Base-by-base conservation (phyloP, 306 rosid species). In the Mucuna pruriens region DNA sequence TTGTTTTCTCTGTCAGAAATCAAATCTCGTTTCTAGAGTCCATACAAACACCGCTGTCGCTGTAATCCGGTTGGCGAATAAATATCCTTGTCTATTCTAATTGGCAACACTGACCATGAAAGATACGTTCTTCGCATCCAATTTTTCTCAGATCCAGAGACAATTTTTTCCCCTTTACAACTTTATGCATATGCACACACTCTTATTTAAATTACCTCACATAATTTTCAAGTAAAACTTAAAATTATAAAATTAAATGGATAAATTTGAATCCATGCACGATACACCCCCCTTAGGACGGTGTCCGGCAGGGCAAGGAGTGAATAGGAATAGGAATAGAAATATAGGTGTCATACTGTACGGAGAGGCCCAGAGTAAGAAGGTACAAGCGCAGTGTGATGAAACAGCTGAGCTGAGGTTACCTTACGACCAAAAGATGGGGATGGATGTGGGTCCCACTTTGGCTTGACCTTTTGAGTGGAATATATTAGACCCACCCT, bases 1-100 rank as follows among this genome's bases (percentile, higher is more conserved):
- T 83, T 81, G 86, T 86, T 81, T 84, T 77, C 69, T 76, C 17
- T 68, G 67, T 66, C 71, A 45, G 46, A 66, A 66, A 70, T 23
- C 16, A 66, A 44, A 81, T 68, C 74, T 22, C 16, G 54, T 71
- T 74, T 64, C 62, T 68, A 57, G 82, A 38, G 77, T 40, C 46
- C 82, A 66, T 85, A 91, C 90, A 87, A 84, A 85, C n/a, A 16
- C 55, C 63, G 87, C 77, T 80, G 92, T 89, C 92, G 68, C 84
- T 83, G 39, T 85, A 83, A 81, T 71, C 80, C 66, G 83, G 88
- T 78, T 82, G 93, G 89, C 90, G 80, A 92, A 83, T 88, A 88
- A 84, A 90, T 70, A 82, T 61, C 52, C 29, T 80, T 90, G 90
- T 92, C 94, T 76, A 87, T 85, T 84, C 88, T 76, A 63, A 71